Evolutionary conservation across 768 basidiomycete species (phyloP).

Genomic region (Chalciporus piperatus): DNA sequence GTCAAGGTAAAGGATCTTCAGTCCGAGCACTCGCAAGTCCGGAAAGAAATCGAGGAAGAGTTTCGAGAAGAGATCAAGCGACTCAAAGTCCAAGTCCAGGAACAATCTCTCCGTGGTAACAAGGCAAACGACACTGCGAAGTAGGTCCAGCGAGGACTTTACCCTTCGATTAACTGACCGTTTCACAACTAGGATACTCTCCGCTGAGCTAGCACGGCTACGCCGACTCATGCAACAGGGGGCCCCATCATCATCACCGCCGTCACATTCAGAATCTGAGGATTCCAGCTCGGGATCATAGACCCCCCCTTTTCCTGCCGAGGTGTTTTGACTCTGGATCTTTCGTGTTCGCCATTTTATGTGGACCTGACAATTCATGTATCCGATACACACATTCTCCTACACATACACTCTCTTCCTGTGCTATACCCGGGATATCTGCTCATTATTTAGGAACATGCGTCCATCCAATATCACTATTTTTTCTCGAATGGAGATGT

Average conservation of each 20-base stretch:
- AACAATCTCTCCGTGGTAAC: constrained; percentile 53
- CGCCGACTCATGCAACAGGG: constrained; percentile 69
- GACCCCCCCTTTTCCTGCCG: not conserved
- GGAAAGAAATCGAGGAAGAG: constrained; percentile 56
- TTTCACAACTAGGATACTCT: constrained; percentile 42
- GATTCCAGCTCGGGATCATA: constrained; percentile 14
- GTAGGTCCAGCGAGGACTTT: constrained; percentile 36
- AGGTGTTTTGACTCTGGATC: constrained; percentile 4
- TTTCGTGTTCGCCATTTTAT: constrained; percentile 6
- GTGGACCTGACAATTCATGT: constrained; percentile 32
- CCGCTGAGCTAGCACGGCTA: constrained; percentile 64
- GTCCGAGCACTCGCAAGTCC: constrained; percentile 46
- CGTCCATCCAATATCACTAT: not conserved
- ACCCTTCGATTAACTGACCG: not conserved
- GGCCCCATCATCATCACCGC: constrained; percentile 31
- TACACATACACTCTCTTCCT: constrained; percentile 20
- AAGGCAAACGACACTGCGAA: constrained; percentile 58
- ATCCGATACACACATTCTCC: constrained; percentile 29
- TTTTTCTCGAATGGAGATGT: not conserved
- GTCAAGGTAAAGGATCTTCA: constrained; percentile 48
- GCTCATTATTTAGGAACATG: constrained; percentile 11
- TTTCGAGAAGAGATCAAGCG: constrained; percentile 56
- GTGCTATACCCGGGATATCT: constrained; percentile 28
- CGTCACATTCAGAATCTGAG: constrained; percentile 12
- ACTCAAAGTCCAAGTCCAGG: constrained; percentile 53